These are phyloP conservation scores for Colletotrichum cuscutae DNA, from an alignment of 2,329 filamentous ascomycete species.

Conservation along the genomic window DNA sequence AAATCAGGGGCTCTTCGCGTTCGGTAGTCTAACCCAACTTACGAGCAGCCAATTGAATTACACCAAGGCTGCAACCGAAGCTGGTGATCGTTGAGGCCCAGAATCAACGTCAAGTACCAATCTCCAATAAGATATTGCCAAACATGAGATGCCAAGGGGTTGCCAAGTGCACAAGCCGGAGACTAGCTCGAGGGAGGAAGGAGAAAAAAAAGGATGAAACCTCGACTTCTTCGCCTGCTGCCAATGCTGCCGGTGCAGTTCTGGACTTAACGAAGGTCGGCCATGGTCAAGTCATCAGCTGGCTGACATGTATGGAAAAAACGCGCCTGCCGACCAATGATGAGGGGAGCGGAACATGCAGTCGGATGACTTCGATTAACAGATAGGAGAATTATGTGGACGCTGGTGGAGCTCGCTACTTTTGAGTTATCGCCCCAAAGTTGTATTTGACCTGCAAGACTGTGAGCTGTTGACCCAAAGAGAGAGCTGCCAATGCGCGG, in stretches of 20 bases:
- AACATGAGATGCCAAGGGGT: not conserved
- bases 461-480: not conserved
- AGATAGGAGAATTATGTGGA: not conserved
- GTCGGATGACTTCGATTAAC: not conserved
- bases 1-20: not conserved
- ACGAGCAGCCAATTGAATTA: not conserved
- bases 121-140: constrained; percentile 10
- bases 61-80: not conserved
- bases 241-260: too few species aligned
- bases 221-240: not conserved
- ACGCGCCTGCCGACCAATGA: not conserved
- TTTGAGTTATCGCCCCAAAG: not conserved
- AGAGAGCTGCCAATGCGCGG: not conserved
- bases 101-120: not conserved
- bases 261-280: too few species aligned
- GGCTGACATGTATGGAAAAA: not conserved
- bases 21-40: not conserved
- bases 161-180: constrained; percentile 25
- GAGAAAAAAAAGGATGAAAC: constrained; percentile 26
- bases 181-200: constrained; percentile 30
- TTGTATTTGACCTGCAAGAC: not conserved
- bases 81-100: not conserved
- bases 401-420: not conserved
- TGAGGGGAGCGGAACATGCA: not conserved
- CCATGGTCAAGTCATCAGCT: not conserved